Evolutionary conservation across 73 alveolate species (phyloP).

Genomic region (Blepharisma stoltei): DNA sequence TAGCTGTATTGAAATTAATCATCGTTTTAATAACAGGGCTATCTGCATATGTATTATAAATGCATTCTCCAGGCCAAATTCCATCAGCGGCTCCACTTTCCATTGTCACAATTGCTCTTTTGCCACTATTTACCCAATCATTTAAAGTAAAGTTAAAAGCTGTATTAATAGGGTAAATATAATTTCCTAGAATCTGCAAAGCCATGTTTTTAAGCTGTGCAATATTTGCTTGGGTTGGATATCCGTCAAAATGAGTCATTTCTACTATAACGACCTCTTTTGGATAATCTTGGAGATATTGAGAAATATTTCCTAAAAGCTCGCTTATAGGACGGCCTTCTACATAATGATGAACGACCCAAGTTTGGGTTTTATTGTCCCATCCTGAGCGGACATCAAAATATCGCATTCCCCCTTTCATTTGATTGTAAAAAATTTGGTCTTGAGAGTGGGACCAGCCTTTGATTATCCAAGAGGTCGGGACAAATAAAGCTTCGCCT

Average conservation of each 20-base stretch:
- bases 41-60: conserved; percentile 7
- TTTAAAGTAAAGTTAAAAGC: neutral
- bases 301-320: conserved; percentile 2
- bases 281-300: conserved; percentile 13
- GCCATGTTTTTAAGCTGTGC: neutral
- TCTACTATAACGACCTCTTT: neutral
- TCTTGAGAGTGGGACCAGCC: conserved; percentile 25
- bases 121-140: neutral
- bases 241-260: neutral
- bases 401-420: conserved; percentile 24
- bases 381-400: conserved; percentile 22
- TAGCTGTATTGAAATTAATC: neutral
- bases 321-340: neutral
- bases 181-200: neutral
- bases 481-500: neutral
- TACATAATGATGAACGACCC: conserved; percentile 2
- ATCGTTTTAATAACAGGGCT: neutral
- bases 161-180: neutral
- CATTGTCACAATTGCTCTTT: conserved; percentile 22
- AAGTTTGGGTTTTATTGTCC: conserved; percentile 5
- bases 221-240: neutral
- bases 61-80: neutral
- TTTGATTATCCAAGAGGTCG: neutral
- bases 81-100: neutral
- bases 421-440: neutral